Evolutionary conservation across 2,329 filamentous ascomycete species (phyloP).

Genomic region (Rosellinia necatrix): DNA sequence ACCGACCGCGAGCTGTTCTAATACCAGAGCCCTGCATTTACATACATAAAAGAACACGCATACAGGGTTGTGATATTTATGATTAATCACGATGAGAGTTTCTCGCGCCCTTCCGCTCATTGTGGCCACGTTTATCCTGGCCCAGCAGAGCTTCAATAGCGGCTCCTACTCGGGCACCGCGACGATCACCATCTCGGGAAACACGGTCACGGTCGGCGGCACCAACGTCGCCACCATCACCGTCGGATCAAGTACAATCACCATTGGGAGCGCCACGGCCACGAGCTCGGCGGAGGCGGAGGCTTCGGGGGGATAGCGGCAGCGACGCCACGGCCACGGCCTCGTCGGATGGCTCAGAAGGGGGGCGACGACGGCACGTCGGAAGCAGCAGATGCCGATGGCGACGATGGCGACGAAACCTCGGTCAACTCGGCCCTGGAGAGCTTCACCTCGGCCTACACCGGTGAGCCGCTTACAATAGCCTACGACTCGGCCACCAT

Average conservation of each 20-base stretch:
- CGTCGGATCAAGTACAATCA: conserved; percentile 22
- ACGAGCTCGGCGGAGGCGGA: neutral
- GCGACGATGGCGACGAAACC: neutral
- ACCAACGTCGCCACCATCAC: conserved; percentile 21
- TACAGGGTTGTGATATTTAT: too few relatives aligned
- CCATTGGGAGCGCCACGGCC: conserved; percentile 7
- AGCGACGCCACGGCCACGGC: neutral
- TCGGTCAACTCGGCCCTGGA: neutral
- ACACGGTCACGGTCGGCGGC: conserved; percentile 21
- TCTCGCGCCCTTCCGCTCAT: conserved; percentile 22
- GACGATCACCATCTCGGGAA: conserved; percentile 23
- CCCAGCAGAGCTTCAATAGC: conserved; percentile 28
- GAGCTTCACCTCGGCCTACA: conserved; percentile 18
- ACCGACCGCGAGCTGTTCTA: too few relatives aligned
- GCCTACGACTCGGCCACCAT: conserved; percentile 18
- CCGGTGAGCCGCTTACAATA: conserved; percentile 21
- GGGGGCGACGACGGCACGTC: neutral
- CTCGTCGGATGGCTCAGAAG: neutral
- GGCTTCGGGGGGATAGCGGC: neutral
- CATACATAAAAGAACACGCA: too few relatives aligned
- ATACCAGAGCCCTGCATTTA: too few relatives aligned
- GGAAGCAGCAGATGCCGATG: neutral
- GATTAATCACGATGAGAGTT: conserved; percentile 30
- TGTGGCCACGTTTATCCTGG: conserved; percentile 27
- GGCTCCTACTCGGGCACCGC: conserved; percentile 14